Evolutionary conservation across 148 eudicot species (phyloP), one percentile per base, ranked within the genome.

Genomic region (Drosera capensis): DNA sequence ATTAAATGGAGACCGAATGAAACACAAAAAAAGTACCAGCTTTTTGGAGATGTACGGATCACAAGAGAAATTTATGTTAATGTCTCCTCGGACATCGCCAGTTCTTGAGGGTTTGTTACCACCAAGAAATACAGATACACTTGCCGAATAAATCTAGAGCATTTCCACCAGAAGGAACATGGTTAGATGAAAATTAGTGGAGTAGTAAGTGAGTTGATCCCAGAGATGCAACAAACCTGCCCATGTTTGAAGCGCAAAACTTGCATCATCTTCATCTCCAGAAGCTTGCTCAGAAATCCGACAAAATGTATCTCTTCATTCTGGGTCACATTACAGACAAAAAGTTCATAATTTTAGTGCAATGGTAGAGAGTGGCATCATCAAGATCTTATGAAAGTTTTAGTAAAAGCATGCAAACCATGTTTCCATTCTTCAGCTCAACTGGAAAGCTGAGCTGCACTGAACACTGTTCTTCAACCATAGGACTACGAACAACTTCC

Each of bases 391-490:
- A n/a, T n/a, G n/a, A n/a, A n/a, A n/a, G n/a, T 45, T 25, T 35
- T 16, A 40, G 38, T 31, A 40, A 44, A 48, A 20, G 22, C 43
- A 44, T 22, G 54, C 60, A 15, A 44, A 82, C 96, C 96, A 86
- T 71, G 60, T 63, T 63, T 65, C 77, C 77, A 56, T 70, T 75
- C 67, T 65, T 56, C 44, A 86, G 72, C 66, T 75, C 77, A 14
- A 81, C 73, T 21, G 81, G 81, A 56, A 81, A 73, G 72, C 86
- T 75, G 43, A 86, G 59, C 59, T 86, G 96, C 45, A 81, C 96
- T 4, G 79, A 81, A 67, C 96, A 86, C 48, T 86, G 96, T 34
- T 86, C 96, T 71, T 86, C 93, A 59, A 81, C 87, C 96, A 86
- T 86, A 46, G 87, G 93, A 64, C 93, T 81, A 40, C 63, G 68